These are phyloP conservation scores for Isabelozyma pseudorhagii DNA, from an alignment of 805 yeast species.

Conservation along the genomic window DNA sequence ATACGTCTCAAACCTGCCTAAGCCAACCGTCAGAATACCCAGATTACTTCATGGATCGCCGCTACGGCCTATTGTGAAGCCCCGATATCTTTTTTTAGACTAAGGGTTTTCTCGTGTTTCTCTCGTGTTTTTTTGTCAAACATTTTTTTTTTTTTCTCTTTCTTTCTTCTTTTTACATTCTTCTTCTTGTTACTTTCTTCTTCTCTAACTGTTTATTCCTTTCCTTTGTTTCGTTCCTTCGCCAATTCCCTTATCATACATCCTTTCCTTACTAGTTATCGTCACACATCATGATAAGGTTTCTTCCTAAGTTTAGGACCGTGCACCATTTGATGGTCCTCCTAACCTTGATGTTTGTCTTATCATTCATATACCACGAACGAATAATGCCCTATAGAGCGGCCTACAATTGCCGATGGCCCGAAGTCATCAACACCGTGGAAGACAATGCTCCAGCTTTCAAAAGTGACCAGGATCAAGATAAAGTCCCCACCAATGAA, in stretches of 20 bases:
- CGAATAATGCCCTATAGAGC: constrained; percentile 22
- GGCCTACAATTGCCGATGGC: constrained; percentile 33
- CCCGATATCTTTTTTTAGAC: no score
- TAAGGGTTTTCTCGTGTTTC: no score
- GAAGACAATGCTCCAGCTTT: neutral
- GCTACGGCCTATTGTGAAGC: no score
- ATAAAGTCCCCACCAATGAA: neutral
- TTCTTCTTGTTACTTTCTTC: neutral
- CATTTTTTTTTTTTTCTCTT: neutral
- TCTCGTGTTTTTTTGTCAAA: no score
- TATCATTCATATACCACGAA: constrained; percentile 30
- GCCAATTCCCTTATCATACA: no score
- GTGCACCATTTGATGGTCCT: constrained; percentile 22
- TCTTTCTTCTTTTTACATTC: neutral
- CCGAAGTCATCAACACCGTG: constrained; percentile 2
- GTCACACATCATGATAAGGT: neutral
- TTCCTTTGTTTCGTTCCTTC: neutral
- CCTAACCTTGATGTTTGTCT: constrained; percentile 24
- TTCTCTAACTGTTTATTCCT: neutral
- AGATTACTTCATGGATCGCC: no score
- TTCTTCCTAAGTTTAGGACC: constrained; percentile 20
- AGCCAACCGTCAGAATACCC: no score
- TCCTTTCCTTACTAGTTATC: no score
- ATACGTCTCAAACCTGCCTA: no score
- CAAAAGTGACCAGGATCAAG: constrained; percentile 6